These are phyloP conservation scores for Penicillium sp. DNA, from an alignment of 2,329 filamentous ascomycete species.

Conservation along the genomic window DNA sequence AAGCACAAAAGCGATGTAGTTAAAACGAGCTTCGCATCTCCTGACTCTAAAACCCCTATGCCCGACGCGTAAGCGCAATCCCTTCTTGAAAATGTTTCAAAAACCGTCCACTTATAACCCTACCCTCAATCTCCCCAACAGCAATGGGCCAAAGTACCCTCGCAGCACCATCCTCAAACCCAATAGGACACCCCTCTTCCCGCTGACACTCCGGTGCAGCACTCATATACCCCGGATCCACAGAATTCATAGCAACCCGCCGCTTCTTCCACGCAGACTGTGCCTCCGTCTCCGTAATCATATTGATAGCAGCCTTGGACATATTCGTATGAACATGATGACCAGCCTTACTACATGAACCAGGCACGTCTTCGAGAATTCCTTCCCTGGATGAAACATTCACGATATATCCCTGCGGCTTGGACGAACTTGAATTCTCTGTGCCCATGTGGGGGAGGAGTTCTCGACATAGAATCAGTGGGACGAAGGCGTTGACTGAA, in stretches of 20 bases:
- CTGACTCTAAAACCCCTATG: too few relatives aligned
- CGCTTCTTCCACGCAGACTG: slow-evolving; percentile 27
- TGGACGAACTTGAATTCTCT: not conserved
- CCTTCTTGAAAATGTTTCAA: slow-evolving; percentile 26
- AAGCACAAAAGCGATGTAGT: not conserved
- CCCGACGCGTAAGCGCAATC: not conserved
- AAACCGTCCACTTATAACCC: slow-evolving; percentile 19
- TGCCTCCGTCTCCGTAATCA: slow-evolving; percentile 43
- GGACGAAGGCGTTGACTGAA: slow-evolving; percentile 40
- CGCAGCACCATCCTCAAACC: slow-evolving; percentile 41
- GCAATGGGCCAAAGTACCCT: slow-evolving; percentile 39
- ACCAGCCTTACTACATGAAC: slow-evolving; percentile 27
- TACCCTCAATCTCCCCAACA: slow-evolving; percentile 17
- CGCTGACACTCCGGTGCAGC: slow-evolving; percentile 33
- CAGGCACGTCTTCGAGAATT: slow-evolving; percentile 28
- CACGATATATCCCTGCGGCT: slow-evolving; percentile 25
- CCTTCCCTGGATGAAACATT: slow-evolving; percentile 39
- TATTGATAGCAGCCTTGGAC: slow-evolving; percentile 43
- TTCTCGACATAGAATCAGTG: slow-evolving; percentile 40
- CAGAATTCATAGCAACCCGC: slow-evolving; percentile 39
- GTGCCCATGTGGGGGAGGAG: slow-evolving; percentile 24
- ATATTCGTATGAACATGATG: slow-evolving; percentile 43
- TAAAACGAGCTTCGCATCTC: too few relatives aligned
- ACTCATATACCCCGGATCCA: slow-evolving; percentile 43
- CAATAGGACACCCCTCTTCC: slow-evolving; percentile 33